Conservation (phyloP, 306 rosid genomes). For the Dryas drummondii region DNA sequence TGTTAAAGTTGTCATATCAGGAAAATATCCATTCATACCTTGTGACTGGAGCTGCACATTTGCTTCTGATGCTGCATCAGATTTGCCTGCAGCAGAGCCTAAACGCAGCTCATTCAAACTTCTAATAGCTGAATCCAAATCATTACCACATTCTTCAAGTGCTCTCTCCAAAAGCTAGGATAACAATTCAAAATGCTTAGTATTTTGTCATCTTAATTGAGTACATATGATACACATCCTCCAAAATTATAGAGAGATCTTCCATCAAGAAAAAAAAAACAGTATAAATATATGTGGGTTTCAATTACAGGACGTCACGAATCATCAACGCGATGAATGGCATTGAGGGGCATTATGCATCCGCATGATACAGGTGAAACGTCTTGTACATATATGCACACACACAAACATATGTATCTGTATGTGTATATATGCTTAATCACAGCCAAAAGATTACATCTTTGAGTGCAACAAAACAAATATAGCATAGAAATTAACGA, state of each 20-base stretch:
- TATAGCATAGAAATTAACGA: not conserved
- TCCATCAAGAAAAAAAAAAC: not conserved
- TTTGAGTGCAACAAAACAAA: not conserved
- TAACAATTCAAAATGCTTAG: constrained; percentile 13
- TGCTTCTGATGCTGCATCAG: constrained; percentile 30
- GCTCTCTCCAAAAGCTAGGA: constrained; percentile 65
- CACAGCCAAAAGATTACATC: not conserved
- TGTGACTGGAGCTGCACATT: constrained; percentile 41
- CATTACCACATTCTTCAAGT: constrained; percentile 71
- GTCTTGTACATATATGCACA: not conserved
- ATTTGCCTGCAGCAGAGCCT: constrained; percentile 33
- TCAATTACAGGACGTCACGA: not conserved
- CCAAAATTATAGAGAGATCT: not conserved
- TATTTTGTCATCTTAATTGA: not conserved
- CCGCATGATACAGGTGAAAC: not conserved
- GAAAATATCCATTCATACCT: constrained; percentile 23
- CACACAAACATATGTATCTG: not conserved
- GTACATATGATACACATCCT: not conserved
- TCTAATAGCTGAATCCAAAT: constrained; percentile 74
- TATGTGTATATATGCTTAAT: not conserved
- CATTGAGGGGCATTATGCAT: not conserved
- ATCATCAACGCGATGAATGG: not conserved
- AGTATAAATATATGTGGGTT: too few species aligned
- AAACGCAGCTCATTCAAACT: constrained; percentile 63
- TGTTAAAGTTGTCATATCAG: not conserved